phyloP scores from a whole-genome alignment of 2,329 filamentous ascomycete genomes.

The Colletotrichum sp. region DNA sequence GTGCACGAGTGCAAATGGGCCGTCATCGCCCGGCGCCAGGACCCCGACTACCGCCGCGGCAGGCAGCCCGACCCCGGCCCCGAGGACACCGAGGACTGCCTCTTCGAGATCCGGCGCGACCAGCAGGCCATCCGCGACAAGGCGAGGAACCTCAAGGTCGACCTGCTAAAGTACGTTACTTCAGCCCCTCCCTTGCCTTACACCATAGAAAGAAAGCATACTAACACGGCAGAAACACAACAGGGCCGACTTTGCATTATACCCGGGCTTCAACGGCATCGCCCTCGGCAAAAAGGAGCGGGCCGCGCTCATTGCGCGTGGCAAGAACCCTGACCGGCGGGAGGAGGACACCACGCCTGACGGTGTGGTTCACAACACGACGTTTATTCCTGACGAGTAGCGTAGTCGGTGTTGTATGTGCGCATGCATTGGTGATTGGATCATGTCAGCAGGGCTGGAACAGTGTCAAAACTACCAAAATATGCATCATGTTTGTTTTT shows the following conservation, averaged over 20 bases:
- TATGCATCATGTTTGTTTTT: neutral
- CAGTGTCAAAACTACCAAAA: neutral
- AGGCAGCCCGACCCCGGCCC: neutral
- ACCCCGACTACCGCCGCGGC: slow-evolving; percentile 11
- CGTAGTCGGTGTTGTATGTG: rapidly evolving
- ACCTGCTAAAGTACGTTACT: slow-evolving; percentile 45
- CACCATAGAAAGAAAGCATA: neutral
- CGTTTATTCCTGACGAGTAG: neutral
- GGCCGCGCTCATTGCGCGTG: slow-evolving; percentile 39
- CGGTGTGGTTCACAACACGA: slow-evolving; percentile 43
- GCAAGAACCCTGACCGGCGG: slow-evolving; percentile 54
- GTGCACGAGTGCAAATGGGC: slow-evolving; percentile 43
- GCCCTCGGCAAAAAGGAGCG: slow-evolving; percentile 56
- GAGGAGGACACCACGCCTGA: slow-evolving; percentile 48
- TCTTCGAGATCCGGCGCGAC: slow-evolving; percentile 50
- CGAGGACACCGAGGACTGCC: slow-evolving; percentile 26
- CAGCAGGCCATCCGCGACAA: slow-evolving; percentile 64
- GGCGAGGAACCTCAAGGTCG: slow-evolving; percentile 62
- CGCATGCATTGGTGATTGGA: neutral
- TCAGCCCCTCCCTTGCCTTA: no score
- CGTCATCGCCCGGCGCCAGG: slow-evolving; percentile 29
- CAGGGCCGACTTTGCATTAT: slow-evolving; percentile 47
- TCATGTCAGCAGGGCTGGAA: neutral
- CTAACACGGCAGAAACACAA: neutral
- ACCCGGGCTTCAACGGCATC: slow-evolving; percentile 55